Conservation (phyloP, 2,329 filamentous ascomycete genomes). For the Fusarium sterilihyphosum region DNA sequence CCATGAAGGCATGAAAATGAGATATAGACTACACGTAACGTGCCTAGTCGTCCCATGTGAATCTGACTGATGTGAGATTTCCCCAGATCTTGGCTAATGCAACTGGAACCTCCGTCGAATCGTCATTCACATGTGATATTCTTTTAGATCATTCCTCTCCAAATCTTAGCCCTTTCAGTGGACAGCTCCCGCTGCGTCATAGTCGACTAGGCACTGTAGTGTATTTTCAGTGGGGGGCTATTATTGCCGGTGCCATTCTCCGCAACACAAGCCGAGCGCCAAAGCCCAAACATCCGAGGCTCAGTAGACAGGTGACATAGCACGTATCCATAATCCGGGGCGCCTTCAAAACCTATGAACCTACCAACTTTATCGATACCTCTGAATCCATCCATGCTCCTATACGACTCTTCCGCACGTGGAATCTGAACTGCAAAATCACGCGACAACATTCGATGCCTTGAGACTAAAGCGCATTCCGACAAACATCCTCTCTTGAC, state of each 20-base stretch:
- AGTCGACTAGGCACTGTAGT: conserved; percentile 14
- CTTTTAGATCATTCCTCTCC: not conserved
- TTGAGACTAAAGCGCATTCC: conserved; percentile 6
- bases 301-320: conserved; percentile 32
- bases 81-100: conserved; percentile 32
- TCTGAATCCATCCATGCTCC: conserved; percentile 1
- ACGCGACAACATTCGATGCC: conserved; percentile 28
- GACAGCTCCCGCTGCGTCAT: conserved; percentile 31
- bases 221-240: conserved; percentile 1
- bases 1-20: not conserved
- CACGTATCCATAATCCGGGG: conserved; percentile 14
- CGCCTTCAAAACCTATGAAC: conserved; percentile 14
- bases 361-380: conserved; percentile 23
- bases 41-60: not conserved
- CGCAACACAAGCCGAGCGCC: conserved; percentile 37
- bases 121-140: conserved; percentile 35
- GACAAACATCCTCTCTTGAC: conserved; percentile 9
- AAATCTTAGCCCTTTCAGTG: conserved; percentile 16
- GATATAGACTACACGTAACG: conserved; percentile 15
- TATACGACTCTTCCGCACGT: conserved; percentile 11
- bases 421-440: conserved; percentile 4
- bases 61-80: conserved; percentile 21
- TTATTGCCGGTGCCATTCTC: conserved; percentile 22
- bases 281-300: conserved; percentile 36
- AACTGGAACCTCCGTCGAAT: conserved; percentile 3